Base-by-base conservation (phyloP, 2,329 filamentous ascomycete species). In the Gnomoniopsis sp. region DNA sequence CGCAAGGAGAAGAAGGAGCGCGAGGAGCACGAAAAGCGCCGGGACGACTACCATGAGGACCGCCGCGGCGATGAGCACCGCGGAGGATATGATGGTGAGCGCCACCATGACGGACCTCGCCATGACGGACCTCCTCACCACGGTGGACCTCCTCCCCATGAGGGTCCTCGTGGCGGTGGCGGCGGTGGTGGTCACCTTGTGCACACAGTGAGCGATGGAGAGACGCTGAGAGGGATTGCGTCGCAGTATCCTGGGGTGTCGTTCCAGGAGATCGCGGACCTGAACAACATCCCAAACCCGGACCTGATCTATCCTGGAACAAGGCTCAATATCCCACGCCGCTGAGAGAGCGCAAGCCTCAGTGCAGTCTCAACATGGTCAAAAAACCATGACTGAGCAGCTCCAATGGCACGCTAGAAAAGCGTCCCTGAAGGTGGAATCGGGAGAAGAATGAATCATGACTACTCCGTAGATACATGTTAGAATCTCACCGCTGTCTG, bases 271-370 rank as follows among this genome's bases (percentile, higher is more conserved):
- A 70, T 77, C 41, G 74, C 73, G 11, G 65, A 71, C 21, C 67
- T 66, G 36, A 77, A 77, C 63, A 68, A 68, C 62, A 72, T 77
- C 57, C 6, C 63, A 56, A 76, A 77, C 64, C 72, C 74, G 6
- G 74, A 77, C 47, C 59, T 75, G 66, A 77, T 77, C 60, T 74
- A 75, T 59, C 75, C 75, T 0, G 75, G 75, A 2, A n/a, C n/a
- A n/a, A n/a, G n/a, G n/a, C n/a, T n/a, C n/a, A n/a, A n/a, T n/a
- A n/a, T n/a, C n/a, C n/a, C n/a, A n/a, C n/a, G n/a, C n/a, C n/a
- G n/a, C n/a, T n/a, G 26, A 30, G 26, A 8, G 8, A 30, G 4
- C 6, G 74, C 48, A 34, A 38, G 46, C 43, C 33, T 47, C 41
- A 15, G 49, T 11, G 22, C 19, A 30, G 36, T 36, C 51, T 46